Evolutionary conservation across 192 early-diverging fungal species (phyloP), one percentile per base, ranked within the genome.

Genomic region (Podila minutissima): DNA sequence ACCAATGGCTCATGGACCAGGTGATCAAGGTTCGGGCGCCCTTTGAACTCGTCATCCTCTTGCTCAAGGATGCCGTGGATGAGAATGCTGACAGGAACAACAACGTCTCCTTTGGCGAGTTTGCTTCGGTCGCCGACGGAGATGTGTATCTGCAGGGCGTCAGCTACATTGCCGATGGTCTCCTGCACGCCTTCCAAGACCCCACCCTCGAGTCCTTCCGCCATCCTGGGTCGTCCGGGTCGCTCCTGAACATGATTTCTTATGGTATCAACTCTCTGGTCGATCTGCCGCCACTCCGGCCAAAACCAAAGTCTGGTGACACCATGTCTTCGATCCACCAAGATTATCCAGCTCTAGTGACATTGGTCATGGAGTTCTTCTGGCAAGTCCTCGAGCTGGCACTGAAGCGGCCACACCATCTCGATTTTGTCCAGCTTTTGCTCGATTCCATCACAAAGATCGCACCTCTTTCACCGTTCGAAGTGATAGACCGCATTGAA

Each of bases 11-110:
- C 28, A 51, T 81, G 60, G 77, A 81, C 26, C 77, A 81, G n/a
- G 77, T 81, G 8, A 81, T 81, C 48, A 81, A 81, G 55, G 71
- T 81, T 33, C 61, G 71, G 13, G 77, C 71, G 2, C 77, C 77
- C 15, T 81, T 81, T 53, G 77, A 81, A 57, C 58, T 81, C 31
- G 71, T 81, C 50, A 81, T 81, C 48, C 67, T 81, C 13, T 53
- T 81, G 26, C 77, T 81, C 77, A 81, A 81, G 66, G 77, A 81
- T 61, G 77, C 71, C 5, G 37, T 81, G 15, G 77, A 81, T 57
- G 77, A 81, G 41, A 81, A 73, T 62, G 58, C 77, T 3, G 77
- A 81, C 35, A 59, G 35, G n/a, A 69, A 24, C 57, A 81, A 69
- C 62, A 81, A 72, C 31, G 77, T 81, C 24, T 57, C 59, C 29